Conservation (phyloP, 257 asterid genomes). For the Solanum chilense region DNA sequence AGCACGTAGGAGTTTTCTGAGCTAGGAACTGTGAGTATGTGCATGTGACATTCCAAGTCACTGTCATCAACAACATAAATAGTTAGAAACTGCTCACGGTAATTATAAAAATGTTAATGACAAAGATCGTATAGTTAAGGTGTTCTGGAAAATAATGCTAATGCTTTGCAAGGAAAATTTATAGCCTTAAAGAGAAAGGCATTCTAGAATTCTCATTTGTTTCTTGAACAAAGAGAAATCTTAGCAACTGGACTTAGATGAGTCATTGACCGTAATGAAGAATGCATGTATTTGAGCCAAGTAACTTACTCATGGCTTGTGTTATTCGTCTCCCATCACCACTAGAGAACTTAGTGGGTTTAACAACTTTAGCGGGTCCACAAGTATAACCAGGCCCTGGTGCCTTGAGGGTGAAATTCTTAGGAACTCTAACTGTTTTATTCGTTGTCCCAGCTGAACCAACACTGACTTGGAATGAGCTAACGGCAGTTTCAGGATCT, state of each 20-base stretch:
- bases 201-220: neutral
- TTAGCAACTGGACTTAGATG: neutral
- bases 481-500: conserved; percentile 48
- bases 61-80: conserved; percentile 30
- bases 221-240: neutral
- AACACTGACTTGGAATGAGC: conserved; percentile 60
- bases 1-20: conserved; percentile 16
- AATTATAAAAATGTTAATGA: neutral
- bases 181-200: neutral
- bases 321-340: conserved; percentile 53
- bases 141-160: neutral
- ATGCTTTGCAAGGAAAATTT: neutral
- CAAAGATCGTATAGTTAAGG: neutral
- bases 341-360: conserved; percentile 34
- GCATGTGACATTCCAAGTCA: conserved; percentile 71
- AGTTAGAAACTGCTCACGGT: neutral
- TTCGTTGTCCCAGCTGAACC: conserved; percentile 63
- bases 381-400: conserved; percentile 78
- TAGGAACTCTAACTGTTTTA: conserved; percentile 52
- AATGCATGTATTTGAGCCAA: neutral
- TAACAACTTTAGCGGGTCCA: conserved; percentile 57
- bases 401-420: conserved; percentile 56
- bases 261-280: neutral
- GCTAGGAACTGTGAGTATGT: conserved; percentile 16
- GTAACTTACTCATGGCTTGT: conserved; percentile 66